Conservation (phyloP, 148 eudicot species). For the Diospyros lotus region DNA sequence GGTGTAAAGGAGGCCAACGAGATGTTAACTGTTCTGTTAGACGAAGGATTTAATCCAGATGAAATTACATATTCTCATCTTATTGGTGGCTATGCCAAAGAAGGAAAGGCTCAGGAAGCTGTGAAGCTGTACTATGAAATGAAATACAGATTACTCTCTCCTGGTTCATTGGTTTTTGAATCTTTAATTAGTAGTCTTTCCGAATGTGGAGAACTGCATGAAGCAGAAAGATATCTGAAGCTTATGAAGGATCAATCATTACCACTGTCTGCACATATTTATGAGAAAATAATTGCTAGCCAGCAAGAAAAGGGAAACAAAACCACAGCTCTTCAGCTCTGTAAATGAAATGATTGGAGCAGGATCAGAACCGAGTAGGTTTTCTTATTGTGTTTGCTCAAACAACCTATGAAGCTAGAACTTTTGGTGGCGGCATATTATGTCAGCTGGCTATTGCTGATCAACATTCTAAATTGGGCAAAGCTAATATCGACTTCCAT, state of each 20-base stretch:
- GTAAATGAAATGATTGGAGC: slow-evolving; percentile 35
- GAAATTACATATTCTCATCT: slow-evolving; percentile 47
- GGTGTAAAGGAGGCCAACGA: slow-evolving; percentile 45
- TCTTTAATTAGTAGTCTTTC: slow-evolving; percentile 42
- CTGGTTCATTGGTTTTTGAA: slow-evolving; percentile 36
- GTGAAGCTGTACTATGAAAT: slow-evolving; percentile 72
- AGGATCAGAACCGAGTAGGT: slow-evolving; percentile 14
- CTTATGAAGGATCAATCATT: slow-evolving; percentile 50
- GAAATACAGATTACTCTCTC: slow-evolving; percentile 52
- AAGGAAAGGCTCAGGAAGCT: slow-evolving; percentile 48
- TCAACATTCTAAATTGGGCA: neutral
- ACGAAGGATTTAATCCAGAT: slow-evolving; percentile 66
- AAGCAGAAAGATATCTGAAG: slow-evolving; percentile 59
- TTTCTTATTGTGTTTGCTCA: neutral
- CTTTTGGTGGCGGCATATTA: neutral
- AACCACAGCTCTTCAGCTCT: slow-evolving; percentile 35
- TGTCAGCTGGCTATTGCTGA: neutral
- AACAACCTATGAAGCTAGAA: neutral
- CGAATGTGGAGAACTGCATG: slow-evolving; percentile 36
- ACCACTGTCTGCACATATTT: slow-evolving; percentile 25
- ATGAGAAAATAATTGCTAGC: slow-evolving; percentile 36
- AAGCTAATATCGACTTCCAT: neutral
- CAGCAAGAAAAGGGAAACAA: slow-evolving; percentile 36
- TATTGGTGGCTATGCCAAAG: slow-evolving; percentile 56
- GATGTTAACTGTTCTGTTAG: slow-evolving; percentile 56